Evolutionary conservation across 2,329 filamentous ascomycete species (phyloP), one percentile per base, ranked within the genome.

Genomic region (Pyrenochaeta sp.): DNA sequence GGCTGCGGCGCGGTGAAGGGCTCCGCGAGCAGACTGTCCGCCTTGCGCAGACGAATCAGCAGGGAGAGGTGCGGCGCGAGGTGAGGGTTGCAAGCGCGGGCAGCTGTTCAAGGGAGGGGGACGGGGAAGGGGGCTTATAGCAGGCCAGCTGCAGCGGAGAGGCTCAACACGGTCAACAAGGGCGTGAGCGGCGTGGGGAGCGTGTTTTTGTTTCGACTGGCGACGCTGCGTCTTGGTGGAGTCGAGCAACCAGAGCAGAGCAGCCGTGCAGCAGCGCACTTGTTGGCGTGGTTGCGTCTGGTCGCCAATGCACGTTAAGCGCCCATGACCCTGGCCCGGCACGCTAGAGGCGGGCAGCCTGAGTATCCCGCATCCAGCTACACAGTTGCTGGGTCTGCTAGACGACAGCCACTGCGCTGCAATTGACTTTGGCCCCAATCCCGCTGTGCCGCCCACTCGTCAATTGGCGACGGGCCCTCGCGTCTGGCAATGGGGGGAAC

Each of bases 1-100:
- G 48, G 23, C 58, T 66, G 65, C 59, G 65, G 58, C 55, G 67
- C 60, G 58, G 44, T 30, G 17, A 14, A 37, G 17, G 23, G 23
- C 23, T 27, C 23, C 4, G 23, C 23, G 9, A 4, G 35, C 35
- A 15, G 33, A 5, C 33, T 3, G 33, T 36, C 33, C 17, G 12
- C 4, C 4, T 36, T 12, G 39, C 14, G 17, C n/a, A 15, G 41
- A 32, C 41, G 43, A 58, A 63, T 60, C 18, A 12, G 39, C 57
- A 60, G 48, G 49, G 31, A 9, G 53, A 45, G 50, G 47, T 45
- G 59, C 49, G 58, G 36, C 51, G 49, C 33, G 51, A 42, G 29
- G 30, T 49, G 54, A 49, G 47, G 46, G 50, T 58, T 51, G 41
- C 46, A 45, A 23, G 35, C 42, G 52, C 23, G 27, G 32, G 42